Base-by-base conservation (phyloP, 2,329 filamentous ascomycete genomes). In the Ophiosphaerella herpotricha region DNA sequence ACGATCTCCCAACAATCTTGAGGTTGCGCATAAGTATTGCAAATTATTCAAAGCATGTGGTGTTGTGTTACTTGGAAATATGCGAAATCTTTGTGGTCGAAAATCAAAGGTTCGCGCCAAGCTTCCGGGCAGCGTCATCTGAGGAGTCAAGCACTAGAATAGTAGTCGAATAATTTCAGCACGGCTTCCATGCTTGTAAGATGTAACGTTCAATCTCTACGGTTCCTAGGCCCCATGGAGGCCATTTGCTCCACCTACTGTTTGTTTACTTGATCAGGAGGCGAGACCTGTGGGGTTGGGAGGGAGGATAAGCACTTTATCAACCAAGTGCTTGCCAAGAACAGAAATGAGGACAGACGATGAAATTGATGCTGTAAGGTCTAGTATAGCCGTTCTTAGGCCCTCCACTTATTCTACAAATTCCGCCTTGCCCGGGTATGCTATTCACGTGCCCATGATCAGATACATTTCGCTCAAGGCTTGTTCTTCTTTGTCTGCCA, bases 1-100 rank as follows among this genome's bases (percentile, higher is more conserved):
- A 67, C 62, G 83, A 82, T 71, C 89, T 86, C 68, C 83, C 85
- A 65, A 91, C 85, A 72, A 87, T 91, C 75, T 85, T 87, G 63
- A 97, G 82, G 74, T 97, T 97, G 71, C 90, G 88, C 93, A 97
- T 97, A 23, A 54, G 59, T 46, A 29, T n/a, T 35, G 31, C 16
- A n/a, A 35, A n/a, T 7, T 35, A 18, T 8, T 39, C n/a, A 16
- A 18, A 43, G 39, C 24, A 39, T 42, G 45, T 36, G 45, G 33
- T 23, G 23, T 26, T 21, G 38, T 24, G 29, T 24, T 32, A 23
- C 29, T 18, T 32, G 7, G 33, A 41, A 46, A 24, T 46, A 11
- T 43, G 54, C 36, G 46, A 57, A 53, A 47, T 58, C 36, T 49
- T 43, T 50, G 41, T 57, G 52, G 48, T 52, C 38, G 49, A 57